Conservation (phyloP, 176 grass and related monocot genomes). For the Rhynchospora breviuscula region DNA sequence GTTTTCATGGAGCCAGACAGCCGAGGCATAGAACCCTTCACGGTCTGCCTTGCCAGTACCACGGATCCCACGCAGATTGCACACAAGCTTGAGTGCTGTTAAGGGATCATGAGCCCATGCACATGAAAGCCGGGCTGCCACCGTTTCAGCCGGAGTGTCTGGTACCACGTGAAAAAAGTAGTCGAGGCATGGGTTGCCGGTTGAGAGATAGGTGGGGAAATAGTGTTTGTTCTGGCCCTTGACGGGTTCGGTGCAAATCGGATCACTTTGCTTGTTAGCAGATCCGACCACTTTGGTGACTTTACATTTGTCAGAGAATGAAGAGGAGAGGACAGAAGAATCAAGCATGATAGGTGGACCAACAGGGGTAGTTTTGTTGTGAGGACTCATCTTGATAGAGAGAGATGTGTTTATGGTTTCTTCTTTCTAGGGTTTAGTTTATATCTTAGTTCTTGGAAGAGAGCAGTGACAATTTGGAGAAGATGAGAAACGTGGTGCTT, state of each 20-base stretch:
- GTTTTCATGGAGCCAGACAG: slow-evolving; percentile 37
- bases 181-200: slow-evolving; percentile 57
- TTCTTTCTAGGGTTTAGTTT: slow-evolving; percentile 1
- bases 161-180: slow-evolving; percentile 70
- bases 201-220: slow-evolving; percentile 41
- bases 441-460: not conserved
- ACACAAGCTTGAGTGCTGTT: slow-evolving; percentile 40
- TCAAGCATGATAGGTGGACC: slow-evolving; percentile 12
- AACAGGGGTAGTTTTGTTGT: slow-evolving; percentile 6
- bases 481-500: slow-evolving; percentile 1
- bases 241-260: not conserved
- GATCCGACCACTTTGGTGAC: not conserved
- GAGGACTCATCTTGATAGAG: not conserved
- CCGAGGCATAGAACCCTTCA: slow-evolving; percentile 36
- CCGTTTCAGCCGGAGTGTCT: not conserved
- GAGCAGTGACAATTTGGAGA: not conserved
- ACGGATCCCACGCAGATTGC: slow-evolving; percentile 37
- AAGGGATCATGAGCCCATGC: slow-evolving; percentile 38
- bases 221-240: slow-evolving; percentile 30
- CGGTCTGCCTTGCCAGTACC: slow-evolving; percentile 45
- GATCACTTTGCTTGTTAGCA: not conserved
- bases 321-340: not conserved
- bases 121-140: slow-evolving; percentile 14
- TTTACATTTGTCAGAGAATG: slow-evolving; percentile 2
- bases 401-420: not conserved